Conservation (phyloP, 495 filamentous ascomycete genomes). For the Hypoxylon crocopeplum region DNA sequence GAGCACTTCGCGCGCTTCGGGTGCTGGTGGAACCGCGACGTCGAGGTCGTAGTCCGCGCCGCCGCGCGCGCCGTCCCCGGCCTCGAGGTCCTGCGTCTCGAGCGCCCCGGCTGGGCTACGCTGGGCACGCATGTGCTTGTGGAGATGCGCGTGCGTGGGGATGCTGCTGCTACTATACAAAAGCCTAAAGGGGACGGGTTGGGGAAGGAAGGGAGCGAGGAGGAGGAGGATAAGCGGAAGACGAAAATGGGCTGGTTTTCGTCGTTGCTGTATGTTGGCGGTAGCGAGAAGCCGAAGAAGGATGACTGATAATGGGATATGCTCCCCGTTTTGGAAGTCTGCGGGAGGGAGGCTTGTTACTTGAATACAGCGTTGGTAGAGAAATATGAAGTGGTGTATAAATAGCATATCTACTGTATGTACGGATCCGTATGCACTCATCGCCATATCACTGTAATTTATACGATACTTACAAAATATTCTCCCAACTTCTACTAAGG, state of each 20-base stretch:
- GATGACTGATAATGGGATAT: too few relatives aligned
- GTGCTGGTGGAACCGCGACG: constrained; percentile 97
- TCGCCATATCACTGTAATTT: too few relatives aligned
- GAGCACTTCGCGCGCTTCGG: constrained; percentile 84
- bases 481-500: too few relatives aligned
- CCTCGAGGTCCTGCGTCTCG: constrained; percentile 74
- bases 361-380: too few relatives aligned
- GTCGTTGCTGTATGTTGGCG: constrained; percentile 18
- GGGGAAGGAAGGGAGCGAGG: neutral
- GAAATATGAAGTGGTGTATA: too few relatives aligned
- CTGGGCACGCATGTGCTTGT: constrained; percentile 68
- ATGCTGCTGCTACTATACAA: neutral
- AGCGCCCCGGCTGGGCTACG: constrained; percentile 68
- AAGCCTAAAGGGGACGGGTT: too few relatives aligned
- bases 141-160: constrained; percentile 48
- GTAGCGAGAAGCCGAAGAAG: constrained; percentile 16
- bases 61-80: constrained; percentile 68
- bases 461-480: too few relatives aligned
- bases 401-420: too few relatives aligned
- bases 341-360: too few relatives aligned
- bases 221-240: constrained; percentile 8
- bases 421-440: too few relatives aligned
- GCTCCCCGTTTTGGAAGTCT: too few relatives aligned
- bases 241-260: constrained; percentile 21
- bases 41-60: constrained; percentile 71